phyloP scores from a whole-genome alignment of 257 asterid genomes.

The Paulownia fortunei region DNA sequence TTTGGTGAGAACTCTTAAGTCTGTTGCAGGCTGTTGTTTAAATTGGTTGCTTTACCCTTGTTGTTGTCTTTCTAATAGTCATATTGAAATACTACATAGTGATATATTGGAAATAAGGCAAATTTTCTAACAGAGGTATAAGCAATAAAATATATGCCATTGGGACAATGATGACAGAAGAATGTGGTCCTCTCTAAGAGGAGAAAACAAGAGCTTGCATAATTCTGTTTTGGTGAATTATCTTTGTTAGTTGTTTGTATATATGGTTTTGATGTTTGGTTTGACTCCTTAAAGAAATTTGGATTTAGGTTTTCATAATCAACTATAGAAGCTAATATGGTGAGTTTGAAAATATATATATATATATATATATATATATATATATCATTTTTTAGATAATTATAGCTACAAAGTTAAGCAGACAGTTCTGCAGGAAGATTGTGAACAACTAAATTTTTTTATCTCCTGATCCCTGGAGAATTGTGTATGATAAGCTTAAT shows the following conservation, averaged over 20 bases:
- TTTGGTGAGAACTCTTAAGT: not conserved
- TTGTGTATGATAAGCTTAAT: not conserved
- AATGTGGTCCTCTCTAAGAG: not conserved
- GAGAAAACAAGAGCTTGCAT: not conserved
- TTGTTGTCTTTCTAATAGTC: constrained; percentile 21
- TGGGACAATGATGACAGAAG: not conserved
- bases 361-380: no score
- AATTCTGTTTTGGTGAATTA: not conserved
- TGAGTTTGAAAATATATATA: not conserved
- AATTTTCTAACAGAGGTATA: not conserved
- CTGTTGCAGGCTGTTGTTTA: not conserved
- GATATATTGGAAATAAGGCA: not conserved
- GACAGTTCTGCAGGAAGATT: no score
- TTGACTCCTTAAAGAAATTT: constrained; percentile 3
- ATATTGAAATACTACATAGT: not conserved
- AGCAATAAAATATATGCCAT: not conserved
- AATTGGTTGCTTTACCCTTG: constrained; percentile 23
- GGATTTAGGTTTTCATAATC: not conserved
- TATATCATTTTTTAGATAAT: no score
- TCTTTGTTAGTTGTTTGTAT: not conserved
- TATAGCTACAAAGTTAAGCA: no score
- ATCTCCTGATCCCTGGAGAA: not conserved
- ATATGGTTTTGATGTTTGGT: constrained; percentile 11
- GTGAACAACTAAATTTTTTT: no score
- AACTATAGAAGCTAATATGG: not conserved